These are phyloP conservation scores for Saccharum spontaneum DNA, from an alignment of 176 grass and related monocot genomes.

Conservation along the genomic window DNA sequence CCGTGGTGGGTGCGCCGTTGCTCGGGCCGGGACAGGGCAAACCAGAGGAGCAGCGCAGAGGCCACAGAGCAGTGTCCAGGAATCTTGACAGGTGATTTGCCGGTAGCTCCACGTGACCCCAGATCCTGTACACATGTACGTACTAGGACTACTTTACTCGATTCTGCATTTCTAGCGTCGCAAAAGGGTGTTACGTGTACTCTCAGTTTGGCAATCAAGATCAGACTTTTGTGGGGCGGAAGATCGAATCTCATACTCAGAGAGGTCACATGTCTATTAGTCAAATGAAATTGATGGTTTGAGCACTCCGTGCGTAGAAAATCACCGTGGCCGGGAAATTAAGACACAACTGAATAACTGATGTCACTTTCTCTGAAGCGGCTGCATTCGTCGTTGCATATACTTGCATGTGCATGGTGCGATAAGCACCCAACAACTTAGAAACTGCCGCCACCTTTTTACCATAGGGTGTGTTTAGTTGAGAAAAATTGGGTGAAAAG, in stretches of 20 bases:
- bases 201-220: not conserved
- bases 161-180: not conserved
- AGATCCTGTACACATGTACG: not conserved
- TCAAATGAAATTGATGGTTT: not conserved
- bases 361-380: not conserved
- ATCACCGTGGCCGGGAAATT: not conserved
- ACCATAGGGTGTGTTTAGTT: too few species aligned
- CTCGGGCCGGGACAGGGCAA: not conserved
- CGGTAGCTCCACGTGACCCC: not conserved
- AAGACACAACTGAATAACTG: not conserved
- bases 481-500: too few species aligned
- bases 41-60: not conserved
- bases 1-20: slow-evolving; percentile 7
- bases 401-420: not conserved
- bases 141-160: too few species aligned
- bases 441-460: not conserved
- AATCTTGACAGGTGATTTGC: slow-evolving; percentile 26
- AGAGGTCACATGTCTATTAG: not conserved
- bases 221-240: not conserved
- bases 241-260: not conserved
- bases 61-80: not conserved
- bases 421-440: not conserved
- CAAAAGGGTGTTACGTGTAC: not conserved
- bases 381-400: not conserved
- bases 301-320: not conserved